phyloP scores from a whole-genome alignment of 768 basidiomycete genomes.

The Lactarius quietus region DNA sequence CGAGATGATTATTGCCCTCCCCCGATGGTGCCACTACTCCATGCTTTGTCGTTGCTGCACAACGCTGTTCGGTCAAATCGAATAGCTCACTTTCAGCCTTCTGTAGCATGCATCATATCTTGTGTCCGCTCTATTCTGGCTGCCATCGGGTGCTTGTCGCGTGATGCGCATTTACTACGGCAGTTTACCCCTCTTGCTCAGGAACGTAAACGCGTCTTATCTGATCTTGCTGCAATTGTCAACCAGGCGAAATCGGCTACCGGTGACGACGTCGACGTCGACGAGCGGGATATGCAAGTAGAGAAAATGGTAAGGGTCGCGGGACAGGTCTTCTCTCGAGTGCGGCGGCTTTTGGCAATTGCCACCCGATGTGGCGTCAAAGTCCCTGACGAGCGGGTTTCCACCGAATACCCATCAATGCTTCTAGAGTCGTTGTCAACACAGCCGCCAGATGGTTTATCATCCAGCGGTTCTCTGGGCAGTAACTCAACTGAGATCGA shows the following conservation, averaged over 20 bases:
- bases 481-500: slow-evolving; percentile 18
- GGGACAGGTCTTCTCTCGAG: slow-evolving; percentile 75
- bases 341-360: slow-evolving; percentile 74
- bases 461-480: slow-evolving; percentile 6
- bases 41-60: slow-evolving; percentile 82
- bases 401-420: slow-evolving; percentile 19
- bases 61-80: slow-evolving; percentile 78
- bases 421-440: slow-evolving; percentile 23
- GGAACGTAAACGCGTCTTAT: slow-evolving; percentile 79
- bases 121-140: slow-evolving; percentile 86
- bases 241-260: slow-evolving; percentile 70
- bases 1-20: slow-evolving; percentile 55
- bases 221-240: slow-evolving; percentile 78
- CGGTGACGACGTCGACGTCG: slow-evolving; percentile 45
- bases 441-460: slow-evolving; percentile 17
- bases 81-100: slow-evolving; percentile 83
- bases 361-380: slow-evolving; percentile 73
- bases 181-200: slow-evolving; percentile 62
- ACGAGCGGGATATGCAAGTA: slow-evolving; percentile 54
- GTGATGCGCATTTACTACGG: slow-evolving; percentile 72
- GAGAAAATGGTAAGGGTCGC: slow-evolving; percentile 78
- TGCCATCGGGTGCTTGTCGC: slow-evolving; percentile 76
- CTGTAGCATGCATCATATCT: slow-evolving; percentile 92
- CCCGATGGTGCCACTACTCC: slow-evolving; percentile 79
- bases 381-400: slow-evolving; percentile 41